Base-by-base conservation (phyloP, 1,284 basidiomycete species). In the Ceratobasidium sp. region DNA sequence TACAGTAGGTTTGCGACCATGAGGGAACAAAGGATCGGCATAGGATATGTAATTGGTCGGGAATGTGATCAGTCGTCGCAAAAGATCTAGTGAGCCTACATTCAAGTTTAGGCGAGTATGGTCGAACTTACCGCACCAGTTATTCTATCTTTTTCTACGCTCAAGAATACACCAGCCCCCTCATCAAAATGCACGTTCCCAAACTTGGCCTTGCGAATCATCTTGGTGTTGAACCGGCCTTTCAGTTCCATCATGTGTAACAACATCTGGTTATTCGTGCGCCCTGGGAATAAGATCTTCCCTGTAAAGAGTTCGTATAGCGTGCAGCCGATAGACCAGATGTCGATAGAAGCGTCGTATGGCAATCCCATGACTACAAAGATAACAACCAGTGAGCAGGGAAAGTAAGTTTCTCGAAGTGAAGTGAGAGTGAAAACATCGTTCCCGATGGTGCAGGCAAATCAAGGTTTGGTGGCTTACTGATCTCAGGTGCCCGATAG, bases 401-500 rank as follows among this genome's bases (percentile, higher is more conserved):
- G 6, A 49, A 64, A 23, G 16, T 7, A 46, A 35, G 52, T 55
- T 16, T 14, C 44, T 49, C 2, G 58, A 35, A 57, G 43, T 28
- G 18, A 35, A 67, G n/a, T 49, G 35, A 38, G 49, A 16, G 54
- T 9, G 54, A 26, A 61, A 47, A 47, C 44, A 44, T 8, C 44
- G 44, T 13, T 21, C 44, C 44, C 14, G 43, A 43, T 32, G 16
- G 46, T 41, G 43, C 26, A 23, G 61, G 49, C 50, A 21, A 69
- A 75, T 52, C 13, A 14, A 13, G 35, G 11, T 32, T 35, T 41
- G 21, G 55, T 9, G 30, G 87, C 90, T 80, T 79, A 98, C 96
- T 99, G 80, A 99, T 98, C 83, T 99, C 98, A 1, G 98, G 98
- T 0, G 98, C 97, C 58, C 98, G 93, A 80, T 99, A 99, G 83